Conservation (phyloP, 768 basidiomycete genomes). For the Hydnum rufescens region DNA sequence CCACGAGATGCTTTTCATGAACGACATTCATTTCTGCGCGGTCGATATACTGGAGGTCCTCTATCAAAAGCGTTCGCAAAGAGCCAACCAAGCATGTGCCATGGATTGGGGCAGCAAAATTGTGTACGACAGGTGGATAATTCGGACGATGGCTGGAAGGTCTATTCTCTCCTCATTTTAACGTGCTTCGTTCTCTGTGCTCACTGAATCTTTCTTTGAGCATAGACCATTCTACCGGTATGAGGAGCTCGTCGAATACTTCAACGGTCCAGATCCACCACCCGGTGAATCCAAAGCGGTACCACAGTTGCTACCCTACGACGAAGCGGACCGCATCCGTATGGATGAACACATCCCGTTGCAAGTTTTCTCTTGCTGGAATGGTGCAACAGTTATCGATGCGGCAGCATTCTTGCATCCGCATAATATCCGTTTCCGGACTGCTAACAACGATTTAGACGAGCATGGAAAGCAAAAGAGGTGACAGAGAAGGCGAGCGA, state of each 20-base stretch:
- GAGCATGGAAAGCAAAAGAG: neutral
- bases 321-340: conserved; percentile 11
- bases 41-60: conserved; percentile 28
- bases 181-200: neutral
- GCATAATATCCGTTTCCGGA: conserved; percentile 19
- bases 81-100: conserved; percentile 28
- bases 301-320: conserved; percentile 7
- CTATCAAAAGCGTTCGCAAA: conserved; percentile 26
- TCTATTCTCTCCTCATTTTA: neutral
- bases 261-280: conserved; percentile 27
- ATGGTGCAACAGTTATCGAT: conserved; percentile 28
- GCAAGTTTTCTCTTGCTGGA: conserved; percentile 32
- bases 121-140: conserved; percentile 21
- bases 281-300: conserved; percentile 24
- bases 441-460: conserved; percentile 20
- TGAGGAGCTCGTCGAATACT: conserved; percentile 28
- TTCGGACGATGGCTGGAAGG: neutral
- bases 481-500: conserved; percentile 21
- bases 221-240: conserved; percentile 24
- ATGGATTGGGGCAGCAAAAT: conserved; percentile 30
- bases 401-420: conserved; percentile 23
- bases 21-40: conserved; percentile 29
- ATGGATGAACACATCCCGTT: conserved; percentile 26
- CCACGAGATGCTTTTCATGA: conserved; percentile 27
- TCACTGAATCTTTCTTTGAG: conserved; percentile 13